Percentiles rank a stretch among this genome's conserved stretches.
Conservation (phyloP, 2,329 filamentous ascomycete genomes). For the Aspergillus cejpii region DNA sequence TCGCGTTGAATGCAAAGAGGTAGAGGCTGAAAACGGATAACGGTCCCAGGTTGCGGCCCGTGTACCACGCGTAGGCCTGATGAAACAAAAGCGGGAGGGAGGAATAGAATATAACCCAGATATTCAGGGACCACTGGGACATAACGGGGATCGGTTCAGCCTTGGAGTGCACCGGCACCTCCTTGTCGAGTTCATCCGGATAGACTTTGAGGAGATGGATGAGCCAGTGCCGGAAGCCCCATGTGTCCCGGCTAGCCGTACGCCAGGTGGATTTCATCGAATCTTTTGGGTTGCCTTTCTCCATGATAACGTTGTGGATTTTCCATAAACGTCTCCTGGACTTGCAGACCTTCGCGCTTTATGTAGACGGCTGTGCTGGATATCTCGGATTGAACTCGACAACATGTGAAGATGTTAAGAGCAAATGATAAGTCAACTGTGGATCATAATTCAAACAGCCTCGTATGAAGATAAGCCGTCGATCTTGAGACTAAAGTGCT, state of each 20-base stretch:
- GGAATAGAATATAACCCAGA: constrained; percentile 39
- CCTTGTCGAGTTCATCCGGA: constrained; percentile 22
- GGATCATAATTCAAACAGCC: not conserved
- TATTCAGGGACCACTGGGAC: constrained; percentile 32
- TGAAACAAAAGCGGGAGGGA: constrained; percentile 36
- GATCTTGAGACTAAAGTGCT: not conserved
- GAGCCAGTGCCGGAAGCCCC: constrained; percentile 31
- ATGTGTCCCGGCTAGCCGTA: constrained; percentile 20
- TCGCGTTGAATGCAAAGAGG: constrained; percentile 35
- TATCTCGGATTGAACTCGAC: too few relatives aligned
- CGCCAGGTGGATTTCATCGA: constrained; percentile 42
- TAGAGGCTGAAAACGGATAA: constrained; percentile 36
- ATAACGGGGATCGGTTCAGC: constrained; percentile 39
- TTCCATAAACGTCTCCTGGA: too few relatives aligned
- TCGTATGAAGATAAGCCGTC: not conserved
- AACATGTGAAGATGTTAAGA: not conserved
- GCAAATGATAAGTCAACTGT: not conserved
- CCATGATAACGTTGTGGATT: not conserved
- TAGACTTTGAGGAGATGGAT: constrained; percentile 29
- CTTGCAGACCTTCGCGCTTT: too few relatives aligned
- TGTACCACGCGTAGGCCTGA: constrained; percentile 29
- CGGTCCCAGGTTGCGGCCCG: constrained; percentile 26
- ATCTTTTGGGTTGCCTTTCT: constrained; percentile 24
- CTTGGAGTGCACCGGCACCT: constrained; percentile 38
- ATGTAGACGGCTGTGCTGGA: not conserved